These are phyloP conservation scores for Pseudognaphalium luteoalbum DNA, from an alignment of 129 eudicot genomes.

Conservation along the genomic window DNA sequence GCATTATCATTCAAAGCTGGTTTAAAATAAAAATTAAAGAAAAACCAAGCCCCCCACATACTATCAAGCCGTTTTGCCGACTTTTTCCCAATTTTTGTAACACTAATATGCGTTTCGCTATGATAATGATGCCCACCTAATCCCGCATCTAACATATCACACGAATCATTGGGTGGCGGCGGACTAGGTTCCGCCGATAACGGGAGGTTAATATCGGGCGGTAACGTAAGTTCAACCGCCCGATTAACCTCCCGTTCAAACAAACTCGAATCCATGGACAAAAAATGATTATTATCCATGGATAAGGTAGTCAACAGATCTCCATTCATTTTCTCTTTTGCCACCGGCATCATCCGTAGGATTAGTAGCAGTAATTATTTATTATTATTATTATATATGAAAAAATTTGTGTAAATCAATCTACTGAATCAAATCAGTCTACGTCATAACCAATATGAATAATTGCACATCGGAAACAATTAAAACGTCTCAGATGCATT, in stretches of 20 bases:
- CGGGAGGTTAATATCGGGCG: constrained; percentile 87
- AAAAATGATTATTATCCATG: constrained; percentile 67
- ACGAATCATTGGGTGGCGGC: constrained; percentile 50
- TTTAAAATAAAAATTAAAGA: constrained; percentile 79
- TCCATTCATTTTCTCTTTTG: constrained; percentile 64
- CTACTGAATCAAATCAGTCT: constrained; percentile 21
- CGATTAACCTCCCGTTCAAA: constrained; percentile 53
- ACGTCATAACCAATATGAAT: constrained; percentile 42
- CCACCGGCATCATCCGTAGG: constrained; percentile 44
- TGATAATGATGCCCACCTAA: constrained; percentile 58
- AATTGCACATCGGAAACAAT: constrained; percentile 40
- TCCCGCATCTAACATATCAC: constrained; percentile 69
- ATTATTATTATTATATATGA: neutral
- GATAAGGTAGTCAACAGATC: constrained; percentile 56
- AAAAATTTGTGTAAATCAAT: neutral
- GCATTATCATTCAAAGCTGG: constrained; percentile 70
- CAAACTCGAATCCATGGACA: constrained; percentile 81
- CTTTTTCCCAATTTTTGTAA: constrained; percentile 59
- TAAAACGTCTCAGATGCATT: constrained; percentile 40
- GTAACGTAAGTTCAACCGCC: constrained; percentile 43
- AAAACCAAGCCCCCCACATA: constrained; percentile 94
- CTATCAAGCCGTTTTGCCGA: constrained; percentile 74
- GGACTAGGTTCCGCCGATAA: constrained; percentile 66
- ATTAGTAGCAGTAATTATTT: constrained; percentile 19
- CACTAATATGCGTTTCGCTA: constrained; percentile 41